A percentile compares a stretch with the other conserved stretches of the same genome.
Conservation (phyloP, 306 rosid species). For the Prinsepia uniflora region DNA sequence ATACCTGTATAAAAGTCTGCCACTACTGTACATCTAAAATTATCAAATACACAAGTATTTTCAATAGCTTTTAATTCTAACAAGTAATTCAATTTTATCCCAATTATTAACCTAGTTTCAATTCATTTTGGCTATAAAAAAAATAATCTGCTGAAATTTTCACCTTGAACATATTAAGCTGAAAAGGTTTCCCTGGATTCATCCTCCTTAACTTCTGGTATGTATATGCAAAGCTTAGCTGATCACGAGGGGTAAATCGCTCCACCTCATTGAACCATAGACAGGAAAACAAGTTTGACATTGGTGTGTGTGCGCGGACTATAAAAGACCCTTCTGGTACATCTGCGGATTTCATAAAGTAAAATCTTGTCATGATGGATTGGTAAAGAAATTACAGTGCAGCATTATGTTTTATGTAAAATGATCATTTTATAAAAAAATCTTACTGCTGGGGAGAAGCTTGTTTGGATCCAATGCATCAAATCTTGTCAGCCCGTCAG, state of each 20-base stretch:
- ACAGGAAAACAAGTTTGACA: slow-evolving; percentile 92
- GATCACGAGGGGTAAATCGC: slow-evolving; percentile 95
- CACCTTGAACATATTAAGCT: slow-evolving; percentile 94
- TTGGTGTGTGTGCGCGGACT: slow-evolving; percentile 90
- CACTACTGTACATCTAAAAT: no score
- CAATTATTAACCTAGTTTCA: slow-evolving; percentile 3
- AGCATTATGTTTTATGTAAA: slow-evolving; percentile 16
- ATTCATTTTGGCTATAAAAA: slow-evolving; percentile 13
- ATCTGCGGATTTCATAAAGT: slow-evolving; percentile 41
- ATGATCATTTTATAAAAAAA: slow-evolving; percentile 6
- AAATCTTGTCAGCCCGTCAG: slow-evolving; percentile 71
- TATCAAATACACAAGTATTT: no score
- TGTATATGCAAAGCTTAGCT: slow-evolving; percentile 89
- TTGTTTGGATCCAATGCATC: slow-evolving; percentile 65
- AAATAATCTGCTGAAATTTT: slow-evolving; percentile 23
- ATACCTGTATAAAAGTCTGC: no score
- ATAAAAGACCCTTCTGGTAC: slow-evolving; percentile 96
- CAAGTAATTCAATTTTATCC: background rate
- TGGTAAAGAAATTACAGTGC: slow-evolving; percentile 7
- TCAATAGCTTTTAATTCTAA: no score
- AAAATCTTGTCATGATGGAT: background rate
- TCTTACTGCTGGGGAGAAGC: slow-evolving; percentile 86
- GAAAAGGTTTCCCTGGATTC: slow-evolving; percentile 80
- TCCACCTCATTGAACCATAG: slow-evolving; percentile 97
- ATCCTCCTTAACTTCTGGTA: slow-evolving; percentile 87